Conservation (phyloP, 140 eudicot genomes). For the Oenanthe javanica region DNA sequence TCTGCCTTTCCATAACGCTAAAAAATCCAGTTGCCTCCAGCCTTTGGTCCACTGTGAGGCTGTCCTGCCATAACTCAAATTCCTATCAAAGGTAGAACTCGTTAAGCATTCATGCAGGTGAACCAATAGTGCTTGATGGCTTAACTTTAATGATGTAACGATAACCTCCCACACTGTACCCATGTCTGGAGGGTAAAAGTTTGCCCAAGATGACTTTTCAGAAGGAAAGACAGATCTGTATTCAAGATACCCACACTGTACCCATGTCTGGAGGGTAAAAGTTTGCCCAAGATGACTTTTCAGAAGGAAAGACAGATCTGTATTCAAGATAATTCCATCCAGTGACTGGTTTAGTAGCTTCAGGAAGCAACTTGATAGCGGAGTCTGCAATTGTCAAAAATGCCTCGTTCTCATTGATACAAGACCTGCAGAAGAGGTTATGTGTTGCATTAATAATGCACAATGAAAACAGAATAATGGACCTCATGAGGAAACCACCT, state of each 20-base stretch:
- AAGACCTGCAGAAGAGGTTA: constrained; percentile 54
- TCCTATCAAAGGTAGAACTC: constrained; percentile 40
- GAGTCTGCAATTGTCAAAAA: constrained; percentile 88
- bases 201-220: constrained; percentile 74
- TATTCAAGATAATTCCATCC: too few relatives aligned
- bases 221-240: constrained; percentile 76
- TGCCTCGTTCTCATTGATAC: constrained; percentile 80
- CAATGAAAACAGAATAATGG: background rate
- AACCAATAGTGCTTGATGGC: background rate
- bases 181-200: constrained; percentile 86
- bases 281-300: too few relatives aligned
- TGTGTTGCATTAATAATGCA: background rate
- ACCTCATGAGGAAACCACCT: background rate
- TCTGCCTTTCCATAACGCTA: constrained; percentile 59
- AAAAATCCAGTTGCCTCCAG: constrained; percentile 70
- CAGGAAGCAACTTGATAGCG: constrained; percentile 50
- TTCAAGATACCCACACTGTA: too few relatives aligned
- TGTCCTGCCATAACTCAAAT: constrained; percentile 73
- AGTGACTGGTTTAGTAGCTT: constrained; percentile 53
- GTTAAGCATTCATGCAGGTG: constrained; percentile 2
- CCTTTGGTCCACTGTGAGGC: constrained; percentile 43
- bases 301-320: too few relatives aligned
- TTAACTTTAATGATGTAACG: background rate
- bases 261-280: too few relatives aligned
- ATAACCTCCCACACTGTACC: constrained; percentile 28